A percentile compares a stretch with the other conserved stretches of the same genome.
Evolutionary conservation across 768 basidiomycete genomes (phyloP).

Genomic region (Mycena metata): DNA sequence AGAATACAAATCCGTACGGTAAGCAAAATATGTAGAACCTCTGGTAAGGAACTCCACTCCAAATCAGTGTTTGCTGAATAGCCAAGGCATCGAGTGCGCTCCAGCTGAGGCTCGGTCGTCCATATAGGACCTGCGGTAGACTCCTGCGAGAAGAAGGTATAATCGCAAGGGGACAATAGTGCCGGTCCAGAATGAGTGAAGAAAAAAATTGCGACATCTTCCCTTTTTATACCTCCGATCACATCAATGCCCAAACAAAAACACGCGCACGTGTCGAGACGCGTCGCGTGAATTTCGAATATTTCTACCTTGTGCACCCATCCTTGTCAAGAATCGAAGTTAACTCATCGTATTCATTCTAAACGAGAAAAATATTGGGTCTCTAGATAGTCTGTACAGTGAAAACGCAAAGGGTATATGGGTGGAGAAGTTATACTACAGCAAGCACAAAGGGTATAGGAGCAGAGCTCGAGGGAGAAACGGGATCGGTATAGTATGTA

Average conservation of each 20-base stretch:
- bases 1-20: too few species aligned
- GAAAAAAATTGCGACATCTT: conserved; percentile 7
- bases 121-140: conserved; percentile 50
- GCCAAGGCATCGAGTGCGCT: conserved; percentile 47
- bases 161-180: conserved; percentile 55
- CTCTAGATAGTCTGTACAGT: too few species aligned
- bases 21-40: conserved; percentile 44
- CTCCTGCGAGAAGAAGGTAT: conserved; percentile 49
- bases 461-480: too few species aligned
- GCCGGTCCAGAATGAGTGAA: conserved; percentile 51
- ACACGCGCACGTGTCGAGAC: not conserved
- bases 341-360: too few species aligned
- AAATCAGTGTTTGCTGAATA: conserved; percentile 38
- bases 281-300: too few species aligned
- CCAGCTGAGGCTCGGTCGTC: conserved; percentile 49
- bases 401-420: not conserved
- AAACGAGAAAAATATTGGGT: too few species aligned
- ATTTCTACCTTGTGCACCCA: too few species aligned
- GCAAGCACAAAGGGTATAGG: not conserved
- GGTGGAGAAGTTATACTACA: not conserved
- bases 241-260: not conserved
- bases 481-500: too few species aligned
- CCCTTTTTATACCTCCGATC: not conserved
- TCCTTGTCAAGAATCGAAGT: too few species aligned
- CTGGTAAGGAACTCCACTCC: conserved; percentile 54